Conservation (phyloP, 2,329 filamentous ascomycete genomes). For the Beauveria sp. region DNA sequence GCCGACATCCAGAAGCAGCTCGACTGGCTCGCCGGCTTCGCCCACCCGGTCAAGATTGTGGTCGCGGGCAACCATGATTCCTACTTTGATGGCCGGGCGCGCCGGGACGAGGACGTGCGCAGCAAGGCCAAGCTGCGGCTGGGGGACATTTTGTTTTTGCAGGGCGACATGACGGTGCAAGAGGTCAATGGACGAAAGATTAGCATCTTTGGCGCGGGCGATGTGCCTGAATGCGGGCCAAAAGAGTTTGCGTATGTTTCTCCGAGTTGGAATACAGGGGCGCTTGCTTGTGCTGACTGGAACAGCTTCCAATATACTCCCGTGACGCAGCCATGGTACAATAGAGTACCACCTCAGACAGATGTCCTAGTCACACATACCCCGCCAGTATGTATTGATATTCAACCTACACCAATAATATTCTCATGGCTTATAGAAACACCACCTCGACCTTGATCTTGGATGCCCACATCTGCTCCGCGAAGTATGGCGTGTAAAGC, state of each 20-base stretch:
- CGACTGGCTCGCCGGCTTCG: slow-evolving; percentile 69
- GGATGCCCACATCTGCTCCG: slow-evolving; percentile 64
- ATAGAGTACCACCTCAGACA: slow-evolving; percentile 60
- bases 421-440: slow-evolving; percentile 33
- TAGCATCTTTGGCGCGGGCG: slow-evolving; percentile 68
- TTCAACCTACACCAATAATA: too few species aligned
- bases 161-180: slow-evolving; percentile 59
- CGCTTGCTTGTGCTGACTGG: background rate
- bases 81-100: slow-evolving; percentile 65
- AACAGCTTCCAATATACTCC: slow-evolving; percentile 64
- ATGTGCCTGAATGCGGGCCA: slow-evolving; percentile 70
- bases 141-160: slow-evolving; percentile 65
- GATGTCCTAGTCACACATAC: slow-evolving; percentile 79
- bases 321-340: slow-evolving; percentile 61
- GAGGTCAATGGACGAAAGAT: slow-evolving; percentile 50
- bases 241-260: slow-evolving; percentile 50
- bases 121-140: slow-evolving; percentile 51
- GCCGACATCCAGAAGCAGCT: slow-evolving; percentile 73
- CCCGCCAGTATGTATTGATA: slow-evolving; percentile 49
- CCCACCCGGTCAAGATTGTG: slow-evolving; percentile 73
- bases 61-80: slow-evolving; percentile 86
- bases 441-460: slow-evolving; percentile 61
- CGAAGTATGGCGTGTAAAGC: slow-evolving; percentile 68
- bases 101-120: slow-evolving; percentile 48
- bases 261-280: background rate